A percentile compares a stretch with the other conserved stretches of the same genome.
Conservation (phyloP, 2,329 filamentous ascomycete species). For the Fonsecaea multimorphosa region DNA sequence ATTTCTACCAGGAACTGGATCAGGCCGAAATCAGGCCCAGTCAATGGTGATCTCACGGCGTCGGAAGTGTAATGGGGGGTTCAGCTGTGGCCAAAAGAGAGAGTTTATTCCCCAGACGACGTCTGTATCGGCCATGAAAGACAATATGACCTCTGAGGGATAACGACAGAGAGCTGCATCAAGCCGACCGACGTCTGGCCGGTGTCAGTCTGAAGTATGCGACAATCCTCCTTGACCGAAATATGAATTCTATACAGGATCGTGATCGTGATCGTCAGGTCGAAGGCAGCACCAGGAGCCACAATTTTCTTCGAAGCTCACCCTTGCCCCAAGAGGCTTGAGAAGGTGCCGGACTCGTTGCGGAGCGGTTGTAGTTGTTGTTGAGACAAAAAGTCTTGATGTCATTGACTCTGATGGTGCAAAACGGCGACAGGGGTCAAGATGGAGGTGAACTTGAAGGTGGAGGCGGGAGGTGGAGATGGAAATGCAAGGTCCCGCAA, state of each 20-base stretch:
- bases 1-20: neutral
- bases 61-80: neutral
- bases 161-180: constrained; percentile 1
- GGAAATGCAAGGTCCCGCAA: constrained; percentile 17
- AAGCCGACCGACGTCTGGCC: constrained; percentile 1
- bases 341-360: neutral
- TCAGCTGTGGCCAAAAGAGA: neutral
- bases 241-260: neutral
- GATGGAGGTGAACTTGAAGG: constrained; percentile 1
- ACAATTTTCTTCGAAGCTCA: neutral
- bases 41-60: constrained; percentile 7
- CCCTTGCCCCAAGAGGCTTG: neutral
- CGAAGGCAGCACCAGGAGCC: neutral
- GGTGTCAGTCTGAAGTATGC: constrained; percentile 16
- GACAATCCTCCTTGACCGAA: neutral
- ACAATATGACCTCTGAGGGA: neutral
- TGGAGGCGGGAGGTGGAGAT: constrained; percentile 5
- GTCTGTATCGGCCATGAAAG: neutral
- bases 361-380: neutral
- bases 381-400: neutral
- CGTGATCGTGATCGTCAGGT: neutral
- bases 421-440: neutral
- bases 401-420: neutral
- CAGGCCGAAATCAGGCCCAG: neutral
- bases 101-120: neutral